Conservation (phyloP, 1,139 yeast species). For the Taphrina communis region DNA sequence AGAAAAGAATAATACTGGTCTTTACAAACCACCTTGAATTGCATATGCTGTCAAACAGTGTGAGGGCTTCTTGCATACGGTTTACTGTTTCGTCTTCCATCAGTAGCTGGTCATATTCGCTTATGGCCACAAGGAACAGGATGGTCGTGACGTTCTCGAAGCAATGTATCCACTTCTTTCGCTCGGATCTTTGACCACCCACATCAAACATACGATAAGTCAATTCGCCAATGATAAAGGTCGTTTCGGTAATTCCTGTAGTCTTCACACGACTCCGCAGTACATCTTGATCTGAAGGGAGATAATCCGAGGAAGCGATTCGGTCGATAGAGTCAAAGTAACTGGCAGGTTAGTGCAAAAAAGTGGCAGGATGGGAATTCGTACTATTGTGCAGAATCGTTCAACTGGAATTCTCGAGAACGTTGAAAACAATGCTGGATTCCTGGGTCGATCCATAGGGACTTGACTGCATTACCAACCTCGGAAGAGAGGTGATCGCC, state of each 20-base stretch:
- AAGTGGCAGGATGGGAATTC: conserved; percentile 16
- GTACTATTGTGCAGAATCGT: conserved; percentile 79
- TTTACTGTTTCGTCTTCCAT: conserved; percentile 90
- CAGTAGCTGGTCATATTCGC: conserved; percentile 89
- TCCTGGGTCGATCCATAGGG: conserved; percentile 64
- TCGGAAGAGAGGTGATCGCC: conserved; percentile 45
- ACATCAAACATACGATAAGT: conserved; percentile 74
- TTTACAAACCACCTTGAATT: conserved; percentile 83
- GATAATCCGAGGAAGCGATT: conserved; percentile 64
- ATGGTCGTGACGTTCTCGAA: conserved; percentile 91
- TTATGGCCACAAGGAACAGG: conserved; percentile 85
- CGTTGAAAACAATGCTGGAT: conserved; percentile 66
- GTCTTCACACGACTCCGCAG: conserved; percentile 91
- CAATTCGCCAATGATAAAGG: conserved; percentile 69
- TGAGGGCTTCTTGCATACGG: conserved; percentile 88
- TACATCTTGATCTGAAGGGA: conserved; percentile 81
- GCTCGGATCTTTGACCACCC: conserved; percentile 95
- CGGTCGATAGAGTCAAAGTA: conserved; percentile 47
- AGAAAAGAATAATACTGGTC: conserved; percentile 86
- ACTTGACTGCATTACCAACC: conserved; percentile 48
- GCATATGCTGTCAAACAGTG: conserved; percentile 80
- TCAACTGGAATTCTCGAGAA: conserved; percentile 76
- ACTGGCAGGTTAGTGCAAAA: conserved; percentile 1
- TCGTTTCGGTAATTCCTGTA: conserved; percentile 91
- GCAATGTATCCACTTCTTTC: conserved; percentile 95